Conservation (phyloP, 2,329 filamentous ascomycete species). For the Neoascochyta sp. region DNA sequence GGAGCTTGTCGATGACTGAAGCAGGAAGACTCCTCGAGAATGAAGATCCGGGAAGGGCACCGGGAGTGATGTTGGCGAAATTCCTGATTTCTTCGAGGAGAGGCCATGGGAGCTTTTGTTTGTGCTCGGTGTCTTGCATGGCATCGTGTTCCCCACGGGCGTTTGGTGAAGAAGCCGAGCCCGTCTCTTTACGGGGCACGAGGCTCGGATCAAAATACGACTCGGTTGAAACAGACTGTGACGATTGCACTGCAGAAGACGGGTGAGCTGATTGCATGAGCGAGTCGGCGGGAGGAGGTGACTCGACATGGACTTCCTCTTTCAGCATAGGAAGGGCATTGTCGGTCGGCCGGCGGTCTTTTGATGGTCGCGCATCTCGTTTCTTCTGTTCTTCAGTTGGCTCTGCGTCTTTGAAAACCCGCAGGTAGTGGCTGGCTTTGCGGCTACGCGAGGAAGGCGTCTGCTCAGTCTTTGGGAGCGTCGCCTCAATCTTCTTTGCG, state of each 20-base stretch:
- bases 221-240: constrained; percentile 13
- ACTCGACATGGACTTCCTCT: constrained; percentile 22
- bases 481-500: constrained; percentile 62
- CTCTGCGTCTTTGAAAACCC: constrained; percentile 62
- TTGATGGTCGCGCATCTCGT: constrained; percentile 45
- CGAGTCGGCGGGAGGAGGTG: constrained; percentile 13
- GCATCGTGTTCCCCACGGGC: constrained; percentile 1
- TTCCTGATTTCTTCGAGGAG: constrained; percentile 57
- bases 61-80: constrained; percentile 51
- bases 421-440: constrained; percentile 63
- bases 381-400: constrained; percentile 51
- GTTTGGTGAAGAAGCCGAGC: constrained; percentile 3
- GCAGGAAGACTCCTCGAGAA: constrained; percentile 51
- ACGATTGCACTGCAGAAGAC: constrained; percentile 27
- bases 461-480: constrained; percentile 55
- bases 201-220: constrained; percentile 29
- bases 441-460: constrained; percentile 56
- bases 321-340: constrained; percentile 18
- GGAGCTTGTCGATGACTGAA: constrained; percentile 34
- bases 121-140: constrained; percentile 4
- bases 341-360: constrained; percentile 36
- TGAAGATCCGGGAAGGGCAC: constrained; percentile 44
- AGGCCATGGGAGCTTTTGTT: constrained; percentile 43
- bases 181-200: constrained; percentile 7
- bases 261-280: constrained; percentile 19